Base-by-base conservation (phyloP, 1,284 basidiomycete species). In the Kwoniella shivajii region DNA sequence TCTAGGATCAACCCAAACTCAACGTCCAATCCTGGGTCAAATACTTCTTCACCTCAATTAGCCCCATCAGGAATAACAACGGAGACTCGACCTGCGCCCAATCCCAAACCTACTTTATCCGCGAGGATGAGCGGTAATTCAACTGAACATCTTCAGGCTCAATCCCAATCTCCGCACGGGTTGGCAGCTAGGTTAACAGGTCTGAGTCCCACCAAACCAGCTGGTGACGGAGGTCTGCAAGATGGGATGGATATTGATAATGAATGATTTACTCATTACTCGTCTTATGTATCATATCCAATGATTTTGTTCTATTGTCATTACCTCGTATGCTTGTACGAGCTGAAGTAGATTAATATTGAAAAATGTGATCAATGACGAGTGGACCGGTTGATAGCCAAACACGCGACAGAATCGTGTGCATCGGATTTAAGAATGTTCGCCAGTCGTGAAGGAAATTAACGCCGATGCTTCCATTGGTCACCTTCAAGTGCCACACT, bases 91-190 rank as follows among this genome's bases (percentile, higher is more conserved):
- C 38, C 18, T 22, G 38, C 18, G 14, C n/a, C 6, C 24, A 30
- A 33, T 22, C 16, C 45, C 6, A 41, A 41, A 52, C 37, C 50
- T 14, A 52, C 33, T 11, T 38, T 50, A 26, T 50, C 47, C 6
- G 47, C 29, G 16, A 33, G 49, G 18, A 50, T 50, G 18, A 50
- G n/a, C n/a, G n/a, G n/a, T n/a, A n/a, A n/a, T n/a, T n/a, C 47
- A 10, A 37, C 31, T 30, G 22, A 24, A 13, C 22, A 26, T n/a
- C n/a, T n/a, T n/a, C n/a, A n/a, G n/a, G n/a, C n/a, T n/a, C n/a
- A n/a, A n/a, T n/a, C n/a, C n/a, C n/a, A n/a, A 24, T n/a, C n/a
- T 26, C 18, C 34, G 9, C 18, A 30, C 6, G 33, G 20, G 10
- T 36, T 39, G 16, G n/a, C 14, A 38, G 47, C 24, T 24, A 39